Evolutionary conservation across 371 early-diverging fungal genomes (phyloP), one percentile per base, ranked within the genome.

Genomic region (Apophysomyces trapeziformis): DNA sequence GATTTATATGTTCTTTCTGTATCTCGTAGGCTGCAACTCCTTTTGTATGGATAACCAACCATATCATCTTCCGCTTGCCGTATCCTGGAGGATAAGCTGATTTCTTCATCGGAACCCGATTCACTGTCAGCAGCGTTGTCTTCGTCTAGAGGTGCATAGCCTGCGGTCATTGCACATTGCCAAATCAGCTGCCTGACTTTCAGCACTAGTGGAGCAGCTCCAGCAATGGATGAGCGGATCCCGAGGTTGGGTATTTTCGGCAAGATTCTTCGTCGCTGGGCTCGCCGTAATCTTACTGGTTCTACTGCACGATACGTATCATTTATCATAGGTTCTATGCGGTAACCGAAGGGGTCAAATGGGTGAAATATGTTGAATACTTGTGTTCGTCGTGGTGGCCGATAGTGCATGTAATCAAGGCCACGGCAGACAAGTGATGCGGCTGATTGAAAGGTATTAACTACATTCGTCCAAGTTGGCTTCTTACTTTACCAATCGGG

Each of bases 311-410:
- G 72, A 70, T 85, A 89, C 16, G 73, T 65, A 1, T 78, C 44
- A 63, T 89, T 83, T n/a, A 85, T 69, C 68, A 90, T 70, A 0
- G 92, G 90, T 59, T 91, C 92, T 39, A 87, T 63, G 13, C 92
- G 79, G 66, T 91, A 91, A 0, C 88, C 88, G n/a, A 89, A 67
- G 0, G 90, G 90, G 62, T 90, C 92, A 64, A 86, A 89, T 1
- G 90, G 84, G 65, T 89, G 86, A 68, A 89, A 91, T 32, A 91
- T 69, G 71, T 90, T 90, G 68, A 79, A 82, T 62, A 84, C 80
- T 38, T 74, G 68, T 6, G 84, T 87, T 41, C 77, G 78, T 16
- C 68, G 66, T 11, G 89, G 88, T 9, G 87, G 84, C 35, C 74
- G 76, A 69, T 86, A 89, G 6, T 74, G 67, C 21, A 77, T 62